These are phyloP conservation scores for Aspergillus puulaauensis DNA, from an alignment of 2,329 filamentous ascomycete species.

Conservation along the genomic window DNA sequence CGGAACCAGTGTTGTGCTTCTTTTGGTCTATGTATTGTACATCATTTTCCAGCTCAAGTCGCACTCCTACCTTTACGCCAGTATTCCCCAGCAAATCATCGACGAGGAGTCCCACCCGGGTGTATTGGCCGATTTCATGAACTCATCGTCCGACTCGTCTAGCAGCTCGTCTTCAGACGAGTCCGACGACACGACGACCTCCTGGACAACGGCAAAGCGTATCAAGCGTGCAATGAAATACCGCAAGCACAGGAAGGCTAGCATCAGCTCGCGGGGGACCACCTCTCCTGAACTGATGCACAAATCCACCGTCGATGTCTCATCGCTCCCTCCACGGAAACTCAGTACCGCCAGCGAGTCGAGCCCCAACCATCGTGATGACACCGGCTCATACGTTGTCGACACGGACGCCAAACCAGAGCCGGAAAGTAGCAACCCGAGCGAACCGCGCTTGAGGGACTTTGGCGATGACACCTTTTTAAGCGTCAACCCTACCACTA, in stretches of 20 bases:
- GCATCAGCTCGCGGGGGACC: slow-evolving; percentile 61
- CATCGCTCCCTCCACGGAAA: slow-evolving; percentile 14
- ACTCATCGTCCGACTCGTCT: slow-evolving; percentile 50
- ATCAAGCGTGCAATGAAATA: slow-evolving; percentile 74
- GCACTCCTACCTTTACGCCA: slow-evolving; percentile 88
- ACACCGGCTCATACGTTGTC: slow-evolving; percentile 22
- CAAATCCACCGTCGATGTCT: slow-evolving; percentile 21
- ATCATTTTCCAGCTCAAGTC: slow-evolving; percentile 89
- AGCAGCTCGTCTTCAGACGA: slow-evolving; percentile 60
- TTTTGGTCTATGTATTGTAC: slow-evolving; percentile 80
- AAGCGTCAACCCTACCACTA: slow-evolving; percentile 21
- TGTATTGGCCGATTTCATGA: slow-evolving; percentile 77
- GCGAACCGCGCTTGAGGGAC: slow-evolving; percentile 9
- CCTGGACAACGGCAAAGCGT: slow-evolving; percentile 71
- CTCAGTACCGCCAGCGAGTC: slow-evolving; percentile 24
- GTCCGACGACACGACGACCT: slow-evolving; percentile 66
- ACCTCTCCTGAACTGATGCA: slow-evolving; percentile 21
- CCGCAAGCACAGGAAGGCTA: slow-evolving; percentile 74
- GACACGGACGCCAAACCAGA: slow-evolving; percentile 4
- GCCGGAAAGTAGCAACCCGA: not conserved
- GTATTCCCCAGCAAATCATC: slow-evolving; percentile 87
- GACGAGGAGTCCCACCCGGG: slow-evolving; percentile 88
- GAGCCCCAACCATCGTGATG: slow-evolving; percentile 21
- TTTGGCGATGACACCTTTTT: slow-evolving; percentile 22
- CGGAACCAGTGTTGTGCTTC: slow-evolving; percentile 80